Conservation (phyloP, 495 filamentous ascomycete genomes). For the Choiromyces venosus region DNA sequence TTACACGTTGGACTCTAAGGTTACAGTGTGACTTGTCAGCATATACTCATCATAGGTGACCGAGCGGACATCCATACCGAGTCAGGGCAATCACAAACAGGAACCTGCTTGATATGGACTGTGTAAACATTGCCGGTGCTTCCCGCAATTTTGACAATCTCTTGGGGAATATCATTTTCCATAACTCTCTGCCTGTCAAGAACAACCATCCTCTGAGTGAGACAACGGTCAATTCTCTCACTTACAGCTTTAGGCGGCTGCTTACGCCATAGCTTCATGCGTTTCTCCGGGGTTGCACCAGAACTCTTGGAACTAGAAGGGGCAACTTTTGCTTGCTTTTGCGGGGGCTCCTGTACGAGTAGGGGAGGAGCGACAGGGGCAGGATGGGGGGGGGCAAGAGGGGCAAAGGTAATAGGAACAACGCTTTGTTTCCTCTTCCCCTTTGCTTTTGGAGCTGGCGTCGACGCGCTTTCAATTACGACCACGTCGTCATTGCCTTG, state of each 20-base stretch:
- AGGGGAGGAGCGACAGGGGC: background rate
- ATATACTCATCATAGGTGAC: background rate
- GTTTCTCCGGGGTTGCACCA: conserved; percentile 22
- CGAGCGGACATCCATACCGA: conserved; percentile 40
- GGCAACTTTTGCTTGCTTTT: conserved; percentile 20
- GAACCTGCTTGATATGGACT: conserved; percentile 50
- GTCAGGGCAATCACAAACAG: conserved; percentile 57
- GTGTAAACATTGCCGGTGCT: conserved; percentile 62
- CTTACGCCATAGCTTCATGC: conserved; percentile 30
- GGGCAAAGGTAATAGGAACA: background rate
- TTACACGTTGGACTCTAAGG: conserved; percentile 57
- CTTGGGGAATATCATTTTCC: conserved; percentile 47
- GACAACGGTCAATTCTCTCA: conserved; percentile 36
- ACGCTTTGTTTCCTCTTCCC: conserved; percentile 21
- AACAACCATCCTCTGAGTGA: conserved; percentile 54
- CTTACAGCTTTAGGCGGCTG: conserved; percentile 34
- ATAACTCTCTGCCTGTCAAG: conserved; percentile 49
- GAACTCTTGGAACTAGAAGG: background rate
- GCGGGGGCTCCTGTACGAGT: background rate
- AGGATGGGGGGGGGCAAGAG: background rate
- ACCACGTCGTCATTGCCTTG: conserved; percentile 9
- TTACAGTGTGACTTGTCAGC: background rate
- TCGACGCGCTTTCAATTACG: conserved; percentile 2
- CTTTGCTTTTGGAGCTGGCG: conserved; percentile 8
- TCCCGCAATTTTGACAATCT: conserved; percentile 58